Evolutionary conservation across 2,329 filamentous ascomycete genomes (phyloP).

Genomic region (Hymenoscyphus scutula): DNA sequence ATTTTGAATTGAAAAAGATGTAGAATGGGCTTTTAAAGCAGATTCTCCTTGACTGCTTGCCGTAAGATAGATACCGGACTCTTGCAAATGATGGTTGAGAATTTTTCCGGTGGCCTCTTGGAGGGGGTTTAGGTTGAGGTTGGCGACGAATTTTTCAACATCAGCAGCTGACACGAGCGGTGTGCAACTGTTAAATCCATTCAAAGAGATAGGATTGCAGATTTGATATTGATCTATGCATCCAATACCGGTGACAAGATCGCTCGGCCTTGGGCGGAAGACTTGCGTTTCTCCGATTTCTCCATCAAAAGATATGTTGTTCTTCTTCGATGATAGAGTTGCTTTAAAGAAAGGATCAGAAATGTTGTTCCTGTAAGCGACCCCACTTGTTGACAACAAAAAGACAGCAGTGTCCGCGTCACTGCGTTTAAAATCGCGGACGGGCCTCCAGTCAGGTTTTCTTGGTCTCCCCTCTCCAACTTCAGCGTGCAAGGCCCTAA

Average conservation of each 20-base stretch:
- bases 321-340: not conserved
- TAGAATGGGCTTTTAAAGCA: not conserved
- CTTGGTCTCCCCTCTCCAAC: not conserved
- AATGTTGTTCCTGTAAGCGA: not conserved
- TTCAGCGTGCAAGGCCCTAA: constrained; percentile 5
- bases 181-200: not conserved
- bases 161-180: not conserved
- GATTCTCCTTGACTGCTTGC: not conserved
- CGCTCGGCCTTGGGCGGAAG: not conserved
- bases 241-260: constrained; percentile 26
- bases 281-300: not conserved
- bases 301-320: not conserved
- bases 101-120: not conserved
- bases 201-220: constrained; percentile 34
- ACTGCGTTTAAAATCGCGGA: not conserved
- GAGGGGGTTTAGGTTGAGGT: not conserved
- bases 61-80: constrained; percentile 6
- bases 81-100: not conserved
- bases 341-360: constrained; percentile 4
- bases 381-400: constrained; percentile 1
- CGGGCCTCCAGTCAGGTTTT: not conserved
- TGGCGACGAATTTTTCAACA: not conserved
- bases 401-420: constrained; percentile 1
- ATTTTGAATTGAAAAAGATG: not conserved
- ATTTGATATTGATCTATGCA: constrained; percentile 39